Evolutionary conservation across 257 asterid species (phyloP), one percentile per base, ranked within the genome.

Genomic region (Asclepias syriaca): DNA sequence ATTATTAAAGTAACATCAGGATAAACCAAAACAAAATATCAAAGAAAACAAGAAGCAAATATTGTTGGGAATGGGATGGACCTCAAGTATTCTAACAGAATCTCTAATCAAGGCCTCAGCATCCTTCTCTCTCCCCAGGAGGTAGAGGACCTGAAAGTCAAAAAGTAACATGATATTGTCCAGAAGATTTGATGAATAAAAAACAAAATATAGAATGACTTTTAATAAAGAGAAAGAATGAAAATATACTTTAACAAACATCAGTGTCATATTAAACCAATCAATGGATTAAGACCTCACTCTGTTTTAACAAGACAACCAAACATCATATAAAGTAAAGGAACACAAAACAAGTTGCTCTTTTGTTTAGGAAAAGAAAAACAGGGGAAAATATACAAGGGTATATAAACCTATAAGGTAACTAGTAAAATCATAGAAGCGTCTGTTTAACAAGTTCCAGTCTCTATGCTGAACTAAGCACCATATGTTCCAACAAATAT

Each of bases 31-130:
- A 58, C 63, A 22, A 65, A 24, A 8, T 65, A 55, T 43, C 11
- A 60, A 55, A 40, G 61, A 57, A 65, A 71, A 72, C 39, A 72
- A 75, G 59, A 72, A 73, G 71, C 60, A 73, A 61, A 77, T 73
- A 66, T 65, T 65, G 54, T 69, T 54, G 66, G 59, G 64, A 82
- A 54, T 45, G 43, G 60, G 32, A 74, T 77, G 68, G 72, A 94
- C 98, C 96, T 94, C 98, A 74, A 94, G 80, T 78, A 89, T 85
- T 65, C 78, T 82, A 81, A 94, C 79, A 71, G 98, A 94, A 75
- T 88, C 85, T 67, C 51, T 56, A 72, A 91, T 78, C 76, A 94
- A 84, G 78, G 86, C 96, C 81, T 82, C 92, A 56, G 96, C 83
- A 58, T 87, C 96, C 80, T 84, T 85, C 81, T 83, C 87, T 74